phyloP scores from a whole-genome alignment of 169 alveolate species.

The Eimeria acervulina region DNA sequence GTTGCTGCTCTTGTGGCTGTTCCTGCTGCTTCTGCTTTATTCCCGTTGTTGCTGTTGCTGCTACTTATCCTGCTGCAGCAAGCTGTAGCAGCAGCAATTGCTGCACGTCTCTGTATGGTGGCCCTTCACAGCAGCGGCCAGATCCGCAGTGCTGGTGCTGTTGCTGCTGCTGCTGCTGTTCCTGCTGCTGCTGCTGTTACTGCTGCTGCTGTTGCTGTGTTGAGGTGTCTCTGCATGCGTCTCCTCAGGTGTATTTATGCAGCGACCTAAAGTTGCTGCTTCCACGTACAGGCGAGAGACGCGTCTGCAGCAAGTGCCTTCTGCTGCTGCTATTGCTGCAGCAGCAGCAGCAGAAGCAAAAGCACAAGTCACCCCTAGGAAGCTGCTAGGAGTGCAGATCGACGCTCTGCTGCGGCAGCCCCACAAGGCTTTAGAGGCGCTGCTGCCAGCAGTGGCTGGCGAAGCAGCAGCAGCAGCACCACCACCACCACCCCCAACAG shows the following conservation, averaged over 20 bases:
- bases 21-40: neutral
- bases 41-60: neutral
- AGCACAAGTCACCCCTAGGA: neutral
- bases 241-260: neutral
- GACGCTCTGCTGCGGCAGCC: slow-evolving; percentile 30
- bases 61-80: neutral
- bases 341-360: slow-evolving; percentile 34
- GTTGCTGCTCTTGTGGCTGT: neutral
- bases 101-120: neutral
- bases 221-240: neutral
- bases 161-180: neutral
- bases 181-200: neutral
- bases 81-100: neutral
- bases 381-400: neutral
- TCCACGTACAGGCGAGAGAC: neutral
- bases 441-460: neutral
- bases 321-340: slow-evolving; percentile 45
- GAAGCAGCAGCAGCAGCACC: neutral
- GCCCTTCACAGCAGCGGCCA: too few species aligned
- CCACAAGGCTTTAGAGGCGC: neutral
- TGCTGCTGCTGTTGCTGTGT: neutral
- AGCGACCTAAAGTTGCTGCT: neutral
- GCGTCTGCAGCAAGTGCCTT: slow-evolving; percentile 12
- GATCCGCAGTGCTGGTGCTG: neutral
- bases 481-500: too few species aligned